These are phyloP conservation scores for Urostyla sp. DNA, from an alignment of 73 alveolate genomes.

Conservation along the genomic window DNA sequence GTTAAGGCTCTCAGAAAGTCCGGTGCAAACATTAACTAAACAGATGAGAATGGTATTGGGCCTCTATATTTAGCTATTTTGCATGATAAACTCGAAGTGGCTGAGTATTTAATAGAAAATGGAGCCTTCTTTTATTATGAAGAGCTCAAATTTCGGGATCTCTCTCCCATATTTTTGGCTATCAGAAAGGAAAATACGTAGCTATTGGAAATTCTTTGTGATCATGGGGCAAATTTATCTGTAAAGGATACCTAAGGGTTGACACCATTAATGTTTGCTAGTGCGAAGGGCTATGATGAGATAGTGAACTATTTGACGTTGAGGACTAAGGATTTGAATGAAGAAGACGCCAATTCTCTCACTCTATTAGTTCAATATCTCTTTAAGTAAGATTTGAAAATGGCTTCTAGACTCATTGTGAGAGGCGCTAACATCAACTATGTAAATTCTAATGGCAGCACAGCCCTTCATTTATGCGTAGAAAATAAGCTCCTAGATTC, in stretches of 20 bases:
- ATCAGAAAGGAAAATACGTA: background rate
- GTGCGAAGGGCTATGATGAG: background rate
- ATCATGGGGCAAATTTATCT: background rate
- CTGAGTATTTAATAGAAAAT: conserved; percentile 6
- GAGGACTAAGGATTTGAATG: conserved; percentile 7
- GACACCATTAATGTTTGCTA: conserved; percentile 22
- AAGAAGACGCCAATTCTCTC: background rate
- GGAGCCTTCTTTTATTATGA: conserved; percentile 5
- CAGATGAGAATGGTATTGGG: conserved; percentile 22
- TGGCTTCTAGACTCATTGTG: background rate
- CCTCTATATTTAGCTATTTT: conserved; percentile 47
- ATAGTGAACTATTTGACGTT: conserved; percentile 36
- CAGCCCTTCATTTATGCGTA: background rate
- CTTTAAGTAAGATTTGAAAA: background rate
- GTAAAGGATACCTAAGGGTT: background rate
- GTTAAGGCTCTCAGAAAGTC: conserved; percentile 8
- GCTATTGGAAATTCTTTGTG: conserved; percentile 30
- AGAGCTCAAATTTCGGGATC: background rate
- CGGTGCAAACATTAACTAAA: conserved; percentile 48
- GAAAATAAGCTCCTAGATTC: background rate
- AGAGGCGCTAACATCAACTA: conserved; percentile 20
- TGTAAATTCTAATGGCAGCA: background rate
- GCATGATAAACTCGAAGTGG: background rate
- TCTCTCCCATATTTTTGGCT: conserved; percentile 33
- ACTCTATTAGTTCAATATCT: conserved; percentile 10